Conservation (phyloP, 2,329 filamentous ascomycete species). For the Colletotrichum graminicola region DNA sequence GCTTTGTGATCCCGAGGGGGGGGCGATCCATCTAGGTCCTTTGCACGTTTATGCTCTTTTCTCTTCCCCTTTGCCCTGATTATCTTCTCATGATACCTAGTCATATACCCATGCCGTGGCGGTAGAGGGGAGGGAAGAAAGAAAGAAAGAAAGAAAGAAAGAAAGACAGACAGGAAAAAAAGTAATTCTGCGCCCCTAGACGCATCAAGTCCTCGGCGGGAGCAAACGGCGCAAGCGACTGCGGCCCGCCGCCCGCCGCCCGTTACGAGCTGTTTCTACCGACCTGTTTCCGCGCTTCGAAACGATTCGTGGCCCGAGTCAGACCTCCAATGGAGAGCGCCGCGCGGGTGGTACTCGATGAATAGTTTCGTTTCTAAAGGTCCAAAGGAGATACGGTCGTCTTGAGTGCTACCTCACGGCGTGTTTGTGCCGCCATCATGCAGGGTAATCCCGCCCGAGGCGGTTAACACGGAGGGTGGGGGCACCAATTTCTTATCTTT, state of each 20-base stretch:
- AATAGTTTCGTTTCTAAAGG: not conserved
- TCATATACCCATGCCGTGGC: not conserved
- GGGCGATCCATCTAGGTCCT: not conserved
- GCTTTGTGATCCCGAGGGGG: not conserved
- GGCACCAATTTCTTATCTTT: slow-evolving; percentile 7
- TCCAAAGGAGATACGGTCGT: not conserved
- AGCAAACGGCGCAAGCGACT: slow-evolving; percentile 19
- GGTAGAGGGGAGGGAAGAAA: too few relatives aligned
- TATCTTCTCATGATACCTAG: not conserved
- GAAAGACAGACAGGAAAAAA: too few relatives aligned
- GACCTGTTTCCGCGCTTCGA: not conserved
- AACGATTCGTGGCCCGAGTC: too few relatives aligned
- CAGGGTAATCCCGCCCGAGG: not conserved
- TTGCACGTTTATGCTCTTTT: not conserved
- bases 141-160: too few relatives aligned
- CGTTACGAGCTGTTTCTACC: not conserved
- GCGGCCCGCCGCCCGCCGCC: slow-evolving; percentile 25
- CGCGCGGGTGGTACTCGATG: not conserved
- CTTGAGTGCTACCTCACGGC: slow-evolving; percentile 14
- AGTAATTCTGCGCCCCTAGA: not conserved
- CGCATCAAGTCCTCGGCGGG: not conserved
- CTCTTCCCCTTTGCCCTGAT: not conserved
- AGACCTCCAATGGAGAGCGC: slow-evolving; percentile 11
- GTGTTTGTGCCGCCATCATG: slow-evolving; percentile 6
- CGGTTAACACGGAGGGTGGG: not conserved